phyloP scores from a whole-genome alignment of 2,329 filamentous ascomycete genomes.

The Ceratocystis harringtonii region DNA sequence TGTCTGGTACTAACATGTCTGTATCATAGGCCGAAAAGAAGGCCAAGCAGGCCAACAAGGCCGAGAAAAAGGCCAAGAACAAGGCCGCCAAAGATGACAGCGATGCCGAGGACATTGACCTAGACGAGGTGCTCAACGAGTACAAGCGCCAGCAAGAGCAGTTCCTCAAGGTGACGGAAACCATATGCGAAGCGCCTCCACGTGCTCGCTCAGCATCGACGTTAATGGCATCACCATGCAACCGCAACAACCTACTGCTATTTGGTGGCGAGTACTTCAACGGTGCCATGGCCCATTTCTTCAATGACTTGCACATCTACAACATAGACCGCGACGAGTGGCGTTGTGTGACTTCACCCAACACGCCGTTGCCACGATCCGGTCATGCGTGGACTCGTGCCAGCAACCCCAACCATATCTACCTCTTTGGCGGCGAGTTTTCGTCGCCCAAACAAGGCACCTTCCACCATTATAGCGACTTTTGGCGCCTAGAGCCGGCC shows the following conservation, averaged over 20 bases:
- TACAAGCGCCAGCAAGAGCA: slow-evolving; percentile 87
- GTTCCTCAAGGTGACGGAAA: slow-evolving; percentile 86
- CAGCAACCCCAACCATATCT: slow-evolving; percentile 70
- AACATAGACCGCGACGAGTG: slow-evolving; percentile 78
- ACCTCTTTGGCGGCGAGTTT: slow-evolving; percentile 93
- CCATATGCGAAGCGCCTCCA: slow-evolving; percentile 53
- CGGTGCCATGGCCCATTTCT: slow-evolving; percentile 64
- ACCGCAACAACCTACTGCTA: slow-evolving; percentile 73
- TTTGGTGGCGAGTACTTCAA: slow-evolving; percentile 97
- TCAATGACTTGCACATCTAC: slow-evolving; percentile 52
- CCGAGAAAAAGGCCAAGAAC: slow-evolving; percentile 66
- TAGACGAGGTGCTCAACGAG: slow-evolving; percentile 84
- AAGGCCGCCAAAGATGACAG: slow-evolving; percentile 66
- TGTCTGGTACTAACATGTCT: background rate
- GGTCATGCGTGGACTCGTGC: slow-evolving; percentile 92
- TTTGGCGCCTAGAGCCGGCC: slow-evolving; percentile 79
- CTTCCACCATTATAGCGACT: slow-evolving; percentile 98
- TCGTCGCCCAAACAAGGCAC: slow-evolving; percentile 93
- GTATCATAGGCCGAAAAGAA: slow-evolving; percentile 42
- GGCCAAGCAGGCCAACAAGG: slow-evolving; percentile 74
- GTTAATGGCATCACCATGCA: slow-evolving; percentile 69
- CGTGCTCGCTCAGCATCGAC: slow-evolving; percentile 65
- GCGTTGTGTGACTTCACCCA: slow-evolving; percentile 79
- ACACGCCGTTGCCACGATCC: slow-evolving; percentile 75
- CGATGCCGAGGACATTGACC: slow-evolving; percentile 81